These are phyloP conservation scores for Eucalyptus sp. DNA, from an alignment of 345 rosid species.

Conservation along the genomic window DNA sequence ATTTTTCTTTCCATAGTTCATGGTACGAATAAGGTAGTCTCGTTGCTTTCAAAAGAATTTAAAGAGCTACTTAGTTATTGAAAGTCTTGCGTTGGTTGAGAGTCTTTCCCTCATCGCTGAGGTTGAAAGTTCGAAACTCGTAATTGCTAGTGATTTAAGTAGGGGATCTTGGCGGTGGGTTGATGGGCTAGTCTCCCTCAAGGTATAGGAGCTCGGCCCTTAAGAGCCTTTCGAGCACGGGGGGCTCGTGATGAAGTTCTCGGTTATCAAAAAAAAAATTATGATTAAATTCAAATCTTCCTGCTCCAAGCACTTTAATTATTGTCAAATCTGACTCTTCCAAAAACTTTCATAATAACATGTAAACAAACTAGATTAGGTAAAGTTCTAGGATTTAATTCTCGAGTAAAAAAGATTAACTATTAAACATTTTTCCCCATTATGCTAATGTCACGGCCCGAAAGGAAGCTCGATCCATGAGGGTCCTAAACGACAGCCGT, in stretches of 20 bases:
- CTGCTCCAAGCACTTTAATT: fast-evolving
- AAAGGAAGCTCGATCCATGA: too few species aligned
- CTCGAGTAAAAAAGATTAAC: not conserved
- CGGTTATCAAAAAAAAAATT: too few species aligned
- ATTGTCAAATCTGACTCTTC: too few species aligned
- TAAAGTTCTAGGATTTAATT: not conserved
- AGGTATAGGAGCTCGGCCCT: too few species aligned
- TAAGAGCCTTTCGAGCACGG: too few species aligned
- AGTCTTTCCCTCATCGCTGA: too few species aligned
- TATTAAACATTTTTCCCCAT: not conserved
- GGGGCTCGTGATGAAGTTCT: too few species aligned
- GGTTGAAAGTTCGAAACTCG: too few species aligned
- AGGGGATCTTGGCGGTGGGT: too few species aligned
- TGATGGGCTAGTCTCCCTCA: too few species aligned
- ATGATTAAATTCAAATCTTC: not conserved
- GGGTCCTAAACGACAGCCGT: fast-evolving
- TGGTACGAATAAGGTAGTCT: not conserved
- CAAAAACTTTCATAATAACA: not conserved
- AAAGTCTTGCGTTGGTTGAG: too few species aligned
- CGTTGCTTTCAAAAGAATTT: fast-evolving
- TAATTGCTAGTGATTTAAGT: too few species aligned
- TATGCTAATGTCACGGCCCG: fast-evolving
- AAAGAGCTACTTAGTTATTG: not conserved
- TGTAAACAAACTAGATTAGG: not conserved
- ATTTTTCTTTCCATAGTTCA: not conserved